Evolutionary conservation across 2,329 filamentous ascomycete genomes (phyloP), one percentile per base, ranked within the genome.

Genomic region (Calonectria pauciramosa): DNA sequence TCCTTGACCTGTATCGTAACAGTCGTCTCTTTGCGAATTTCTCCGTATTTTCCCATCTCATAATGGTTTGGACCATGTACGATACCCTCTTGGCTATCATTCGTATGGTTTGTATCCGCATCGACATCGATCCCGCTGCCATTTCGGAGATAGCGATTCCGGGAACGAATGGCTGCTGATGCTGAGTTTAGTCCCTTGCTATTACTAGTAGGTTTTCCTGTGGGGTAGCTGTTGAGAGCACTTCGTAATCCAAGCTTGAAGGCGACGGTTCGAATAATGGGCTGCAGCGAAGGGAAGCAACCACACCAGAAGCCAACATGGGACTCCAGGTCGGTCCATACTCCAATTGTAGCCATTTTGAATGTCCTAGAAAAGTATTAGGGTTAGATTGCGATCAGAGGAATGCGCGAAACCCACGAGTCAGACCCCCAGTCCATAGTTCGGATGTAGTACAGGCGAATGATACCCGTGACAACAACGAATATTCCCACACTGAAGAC

Each of bases 271-370:
- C 85, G 83, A 9, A 86, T 72, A 20, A 87, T 71, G 3, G 85
- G 85, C 49, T 87, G 85, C 14, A 87, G 75, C 2, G 86, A 82
- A 5, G 86, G 85, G 49, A 87, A 85, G 73, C 85, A 87, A 16
- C 82, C 81, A 59, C 85, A 85, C 86, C 86, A 88, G 36, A 88
- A 79, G n/a, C 86, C 86, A 54, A 85, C 79, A 72, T 88, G 86
- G 54, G 83, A 81, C 75, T 88, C 86, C 7, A 87, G 78, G 66
- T 86, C 83, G 10, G 85, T 87, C 86, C 85, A 87, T 11, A 83
- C 77, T 36, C 80, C 82, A n/a, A 83, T 80, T 8, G 76, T 82
- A 18, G 82, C 76, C 79, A 87, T 86, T 23, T 83, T 82, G 74
- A 83, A 85, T 3, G 85, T 87, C 34, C 84, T 86, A 30, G n/a